phyloP scores from a whole-genome alignment of 495 filamentous ascomycete genomes.

The Aspergillus campestris region DNA sequence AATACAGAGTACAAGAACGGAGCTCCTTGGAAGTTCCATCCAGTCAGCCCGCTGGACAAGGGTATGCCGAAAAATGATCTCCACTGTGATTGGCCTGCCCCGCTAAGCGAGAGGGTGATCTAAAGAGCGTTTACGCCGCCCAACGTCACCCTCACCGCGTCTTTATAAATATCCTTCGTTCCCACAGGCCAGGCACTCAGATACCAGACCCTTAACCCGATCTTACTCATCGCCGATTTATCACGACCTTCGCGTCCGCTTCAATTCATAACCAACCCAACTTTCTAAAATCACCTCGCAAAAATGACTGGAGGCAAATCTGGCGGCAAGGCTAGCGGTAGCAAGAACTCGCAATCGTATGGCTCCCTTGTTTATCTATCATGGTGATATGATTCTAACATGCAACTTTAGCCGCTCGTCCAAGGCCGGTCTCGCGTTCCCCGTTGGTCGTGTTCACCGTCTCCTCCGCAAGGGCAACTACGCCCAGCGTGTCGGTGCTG shows the following conservation, averaged over 20 bases:
- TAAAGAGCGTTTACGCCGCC: slow-evolving; percentile 28
- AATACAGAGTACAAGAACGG: no score
- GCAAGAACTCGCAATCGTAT: slow-evolving; percentile 97
- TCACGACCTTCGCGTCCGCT: slow-evolving; percentile 1
- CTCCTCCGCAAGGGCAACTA: slow-evolving; percentile 99
- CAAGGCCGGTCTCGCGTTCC: slow-evolving; percentile 98
- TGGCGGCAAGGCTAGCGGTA: slow-evolving; percentile 94
- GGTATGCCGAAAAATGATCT: slow-evolving; percentile 22
- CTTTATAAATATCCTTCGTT: slow-evolving; percentile 39
- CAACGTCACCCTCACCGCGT: slow-evolving; percentile 37
- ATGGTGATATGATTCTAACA: slow-evolving; percentile 29
- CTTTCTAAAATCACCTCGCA: slow-evolving; percentile 39
- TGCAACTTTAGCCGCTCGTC: slow-evolving; percentile 71
- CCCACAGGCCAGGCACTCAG: slow-evolving; percentile 24
- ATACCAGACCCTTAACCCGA: slow-evolving; percentile 14
- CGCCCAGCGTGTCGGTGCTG: slow-evolving; percentile 98
- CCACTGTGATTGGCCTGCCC: slow-evolving; percentile 31
- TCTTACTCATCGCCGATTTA: slow-evolving; percentile 11
- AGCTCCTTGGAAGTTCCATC: slow-evolving; percentile 3
- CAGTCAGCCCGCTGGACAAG: slow-evolving; percentile 3
- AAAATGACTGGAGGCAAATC: slow-evolving; percentile 99
- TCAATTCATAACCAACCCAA: slow-evolving; percentile 19
- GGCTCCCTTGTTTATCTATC: slow-evolving; percentile 27
- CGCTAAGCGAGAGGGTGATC: slow-evolving; percentile 46
- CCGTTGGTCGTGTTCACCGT: slow-evolving; percentile 99